Evolutionary conservation across 2,329 filamentous ascomycete species (phyloP), one percentile per base, ranked within the genome.

Genomic region (Hypoxylon sp.): DNA sequence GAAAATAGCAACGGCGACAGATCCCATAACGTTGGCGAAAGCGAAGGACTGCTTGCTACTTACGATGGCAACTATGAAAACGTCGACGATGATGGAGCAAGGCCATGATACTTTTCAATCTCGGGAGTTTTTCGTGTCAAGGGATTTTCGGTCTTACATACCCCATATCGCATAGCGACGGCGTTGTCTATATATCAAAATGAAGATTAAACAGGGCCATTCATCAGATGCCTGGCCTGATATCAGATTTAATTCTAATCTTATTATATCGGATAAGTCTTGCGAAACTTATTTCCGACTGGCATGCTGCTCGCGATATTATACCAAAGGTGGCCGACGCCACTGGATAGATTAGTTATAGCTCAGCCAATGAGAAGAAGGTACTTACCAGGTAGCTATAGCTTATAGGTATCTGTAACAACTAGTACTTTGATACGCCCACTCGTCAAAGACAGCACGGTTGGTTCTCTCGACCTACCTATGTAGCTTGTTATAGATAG

Each of bases 161-260:
- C n/a, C 11, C 20, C 34, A 60, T 57, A 59, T 72, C 75, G 78
- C 79, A 81, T 80, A 80, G 80, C 80, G 78, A 76, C 71, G 79
- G 80, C 75, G 79, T 81, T 79, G 63, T 61, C 63, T 56, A 47
- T 56, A 55, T 55, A 62, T 26, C 49, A 44, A 53, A 46, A 39
- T 34, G 41, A 44, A 37, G 10, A 20, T 50, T 61, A 30, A 20
- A 59, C 39, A 53, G 24, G 20, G 20, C 22, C 26, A 39, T n/a
- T 30, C 43, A 6, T 44, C 24, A 46, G 44, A 56, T 56, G 53
- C 49, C 47, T 56, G 41, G 34, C 19, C 49, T 41, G 43, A 54
- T 19, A 30, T 43, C 13, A 13, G 22, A 41, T 22, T 17, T 59
- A 30, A 55, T 55, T 55, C 41, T 59, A 51, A 58, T 56, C 20